A percentile compares a stretch with the other conserved stretches of the same genome.
These are phyloP conservation scores for Lichina pygmaea DNA, from an alignment of 495 filamentous ascomycete genomes.

Conservation along the genomic window DNA sequence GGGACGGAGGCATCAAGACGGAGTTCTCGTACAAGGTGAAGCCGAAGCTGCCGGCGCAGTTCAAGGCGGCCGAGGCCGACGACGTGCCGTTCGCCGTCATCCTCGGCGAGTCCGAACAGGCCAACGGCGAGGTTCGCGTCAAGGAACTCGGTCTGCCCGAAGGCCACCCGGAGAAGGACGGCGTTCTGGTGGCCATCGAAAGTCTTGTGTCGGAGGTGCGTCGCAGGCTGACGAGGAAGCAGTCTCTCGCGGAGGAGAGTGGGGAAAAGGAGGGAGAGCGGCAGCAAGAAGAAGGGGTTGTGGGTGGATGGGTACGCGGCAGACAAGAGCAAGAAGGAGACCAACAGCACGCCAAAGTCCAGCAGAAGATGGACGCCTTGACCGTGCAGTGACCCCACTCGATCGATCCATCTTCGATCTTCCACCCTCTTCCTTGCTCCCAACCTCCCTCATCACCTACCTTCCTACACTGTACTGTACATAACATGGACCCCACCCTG, in stretches of 20 bases:
- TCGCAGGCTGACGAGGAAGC: conserved; percentile 13
- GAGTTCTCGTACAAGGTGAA: conserved; percentile 61
- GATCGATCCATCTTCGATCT: too few relatives aligned
- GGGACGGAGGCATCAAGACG: conserved; percentile 61
- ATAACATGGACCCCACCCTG: too few relatives aligned
- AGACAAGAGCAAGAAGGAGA: too few relatives aligned
- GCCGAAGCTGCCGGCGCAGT: conserved; percentile 51
- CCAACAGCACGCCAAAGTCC: too few relatives aligned
- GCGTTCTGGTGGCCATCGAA: conserved; percentile 34
- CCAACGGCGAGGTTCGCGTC: conserved; percentile 46
- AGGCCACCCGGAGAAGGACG: conserved; percentile 68
- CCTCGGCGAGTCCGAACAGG: conserved; percentile 56
- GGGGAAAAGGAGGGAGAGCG: background rate
- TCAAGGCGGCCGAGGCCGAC: conserved; percentile 49
- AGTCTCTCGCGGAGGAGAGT: background rate
- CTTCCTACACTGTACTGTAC: too few relatives aligned
- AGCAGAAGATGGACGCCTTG: too few relatives aligned
- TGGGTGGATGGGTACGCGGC: background rate
- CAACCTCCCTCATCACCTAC: too few relatives aligned
- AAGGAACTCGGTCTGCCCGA: conserved; percentile 63
- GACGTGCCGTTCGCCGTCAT: conserved; percentile 51
- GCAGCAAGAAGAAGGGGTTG: background rate
- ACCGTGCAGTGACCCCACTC: too few relatives aligned
- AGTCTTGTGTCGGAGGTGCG: conserved; percentile 35
- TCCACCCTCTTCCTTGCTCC: too few relatives aligned